Evolutionary conservation across 805 yeast species (phyloP).

Genomic region (Monosporozyma solicola): DNA sequence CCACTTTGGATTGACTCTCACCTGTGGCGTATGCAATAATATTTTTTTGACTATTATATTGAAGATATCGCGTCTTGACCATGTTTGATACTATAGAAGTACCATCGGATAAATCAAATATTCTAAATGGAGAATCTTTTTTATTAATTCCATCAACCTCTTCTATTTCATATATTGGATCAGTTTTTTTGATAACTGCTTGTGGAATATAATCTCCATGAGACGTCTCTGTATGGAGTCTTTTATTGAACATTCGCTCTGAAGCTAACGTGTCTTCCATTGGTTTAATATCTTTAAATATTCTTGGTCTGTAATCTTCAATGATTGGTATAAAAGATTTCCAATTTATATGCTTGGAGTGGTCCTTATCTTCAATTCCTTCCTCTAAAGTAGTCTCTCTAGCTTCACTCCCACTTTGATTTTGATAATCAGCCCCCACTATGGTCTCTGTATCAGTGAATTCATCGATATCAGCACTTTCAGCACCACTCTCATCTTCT

Average conservation of each 20-base stretch:
- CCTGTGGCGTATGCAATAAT: conserved; percentile 11
- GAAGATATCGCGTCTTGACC: conserved; percentile 4
- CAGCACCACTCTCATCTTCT: background rate
- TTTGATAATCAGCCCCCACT: background rate
- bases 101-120: background rate
- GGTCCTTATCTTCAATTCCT: background rate
- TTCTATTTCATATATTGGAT: background rate
- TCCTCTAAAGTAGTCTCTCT: background rate
- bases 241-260: background rate
- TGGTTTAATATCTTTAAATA: background rate
- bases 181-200: background rate
- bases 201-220: background rate
- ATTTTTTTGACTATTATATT: conserved; percentile 15
- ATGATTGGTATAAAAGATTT: background rate
- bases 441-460: background rate
- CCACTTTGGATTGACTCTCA: conserved; percentile 11
- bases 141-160: background rate
- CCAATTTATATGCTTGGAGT: background rate
- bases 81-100: background rate
- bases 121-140: background rate
- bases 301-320: background rate
- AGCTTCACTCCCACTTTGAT: background rate
- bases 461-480: background rate
- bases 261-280: background rate
- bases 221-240: background rate